phyloP scores from a whole-genome alignment of 108 stramenopile genomes.

The Fragilariopsis cylindrus region DNA sequence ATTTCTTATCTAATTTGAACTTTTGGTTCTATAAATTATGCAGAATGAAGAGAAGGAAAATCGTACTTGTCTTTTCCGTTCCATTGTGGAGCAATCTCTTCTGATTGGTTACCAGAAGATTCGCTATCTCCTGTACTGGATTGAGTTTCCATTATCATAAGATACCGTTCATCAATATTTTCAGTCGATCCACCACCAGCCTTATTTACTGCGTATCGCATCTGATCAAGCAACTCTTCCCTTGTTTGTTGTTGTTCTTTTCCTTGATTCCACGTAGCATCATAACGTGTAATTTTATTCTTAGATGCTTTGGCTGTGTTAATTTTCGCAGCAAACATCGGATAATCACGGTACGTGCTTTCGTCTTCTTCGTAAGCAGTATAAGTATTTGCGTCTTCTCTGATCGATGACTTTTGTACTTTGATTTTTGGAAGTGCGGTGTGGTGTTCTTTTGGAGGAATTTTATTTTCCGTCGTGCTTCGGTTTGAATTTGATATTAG shows the following conservation, averaged over 20 bases:
- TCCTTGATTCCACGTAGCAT: not conserved
- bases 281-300: too few species aligned
- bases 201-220: conserved; percentile 3
- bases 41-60: not conserved
- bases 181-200: not conserved
- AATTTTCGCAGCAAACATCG: too few species aligned
- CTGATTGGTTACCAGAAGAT: not conserved
- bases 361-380: too few species aligned
- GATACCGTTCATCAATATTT: not conserved
- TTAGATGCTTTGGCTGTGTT: too few species aligned
- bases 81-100: not conserved
- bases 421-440: not conserved
- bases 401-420: not conserved
- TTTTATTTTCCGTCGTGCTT: too few species aligned
- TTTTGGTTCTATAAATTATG: too few species aligned
- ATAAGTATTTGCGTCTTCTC: not conserved
- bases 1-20: too few species aligned
- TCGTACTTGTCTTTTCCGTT: conserved; percentile 2
- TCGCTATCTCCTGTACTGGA: not conserved
- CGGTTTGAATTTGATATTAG: not conserved
- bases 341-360: too few species aligned
- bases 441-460: too few species aligned
- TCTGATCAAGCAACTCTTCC: not conserved
- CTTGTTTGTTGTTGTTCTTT: not conserved
- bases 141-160: not conserved